A percentile compares a stretch with the other conserved stretches of the same genome.
phyloP scores from a whole-genome alignment of 176 grass and related monocot species.

The Eleusine coracana region DNA sequence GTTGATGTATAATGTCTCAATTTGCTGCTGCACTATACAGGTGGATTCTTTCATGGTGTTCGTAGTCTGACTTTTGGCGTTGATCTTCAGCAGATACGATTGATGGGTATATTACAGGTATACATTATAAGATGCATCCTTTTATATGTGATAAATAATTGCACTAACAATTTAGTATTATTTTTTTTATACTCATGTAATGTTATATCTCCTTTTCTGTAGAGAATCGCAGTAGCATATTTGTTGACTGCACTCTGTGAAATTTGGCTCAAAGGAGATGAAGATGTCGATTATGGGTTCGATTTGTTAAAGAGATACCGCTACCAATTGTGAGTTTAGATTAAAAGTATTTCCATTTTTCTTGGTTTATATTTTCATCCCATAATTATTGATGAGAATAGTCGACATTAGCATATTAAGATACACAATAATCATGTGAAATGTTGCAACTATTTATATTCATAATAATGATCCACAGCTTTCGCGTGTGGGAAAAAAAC shows the following conservation, averaged over 20 bases:
- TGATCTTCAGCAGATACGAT: constrained; percentile 66
- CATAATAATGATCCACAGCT: background rate
- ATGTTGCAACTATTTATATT: background rate
- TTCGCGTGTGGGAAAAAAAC: background rate
- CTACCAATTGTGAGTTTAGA: constrained; percentile 63
- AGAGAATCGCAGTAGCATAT: constrained; percentile 95
- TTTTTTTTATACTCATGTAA: background rate
- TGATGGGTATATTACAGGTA: constrained; percentile 92
- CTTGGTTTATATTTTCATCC: background rate
- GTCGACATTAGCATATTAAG: background rate
- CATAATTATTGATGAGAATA: constrained; percentile 9
- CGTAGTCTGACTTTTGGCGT: constrained; percentile 77
- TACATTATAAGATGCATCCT: background rate
- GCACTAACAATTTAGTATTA: background rate
- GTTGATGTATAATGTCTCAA: background rate
- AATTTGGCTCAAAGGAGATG: constrained; percentile 81
- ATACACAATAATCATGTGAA: background rate
- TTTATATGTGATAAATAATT: background rate
- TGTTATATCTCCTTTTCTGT: constrained; percentile 20
- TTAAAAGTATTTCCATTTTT: constrained; percentile 3
- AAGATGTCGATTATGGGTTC: constrained; percentile 49
- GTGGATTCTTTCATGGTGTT: constrained; percentile 92
- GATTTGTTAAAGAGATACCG: constrained; percentile 67
- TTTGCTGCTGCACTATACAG: constrained; percentile 44
- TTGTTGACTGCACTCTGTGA: constrained; percentile 74